phyloP scores from a whole-genome alignment of 306 rosid genomes.

The Trifolium repens region DNA sequence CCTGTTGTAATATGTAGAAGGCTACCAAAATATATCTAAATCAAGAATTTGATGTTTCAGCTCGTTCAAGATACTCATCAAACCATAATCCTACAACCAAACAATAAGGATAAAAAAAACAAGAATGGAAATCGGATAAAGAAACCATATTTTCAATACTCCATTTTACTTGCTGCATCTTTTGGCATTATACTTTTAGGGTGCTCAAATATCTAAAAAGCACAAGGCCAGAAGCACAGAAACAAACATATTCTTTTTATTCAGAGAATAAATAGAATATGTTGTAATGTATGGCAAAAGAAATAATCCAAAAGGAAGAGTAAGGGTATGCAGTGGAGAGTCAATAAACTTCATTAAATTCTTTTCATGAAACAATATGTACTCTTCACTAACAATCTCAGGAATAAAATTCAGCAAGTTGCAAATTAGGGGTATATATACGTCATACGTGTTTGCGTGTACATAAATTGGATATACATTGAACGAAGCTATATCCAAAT shows the following conservation, averaged over 20 bases:
- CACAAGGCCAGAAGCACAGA: too few relatives aligned
- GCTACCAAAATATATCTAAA: constrained; percentile 18
- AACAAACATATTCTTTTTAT: too few relatives aligned
- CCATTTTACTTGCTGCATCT: not conserved
- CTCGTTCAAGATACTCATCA: constrained; percentile 10
- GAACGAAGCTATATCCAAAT: not conserved
- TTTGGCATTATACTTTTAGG: constrained; percentile 20
- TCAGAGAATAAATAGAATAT: not conserved
- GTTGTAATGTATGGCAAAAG: not conserved
- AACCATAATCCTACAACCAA: not conserved
- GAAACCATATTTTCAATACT: not conserved
- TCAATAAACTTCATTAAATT: constrained; percentile 17
- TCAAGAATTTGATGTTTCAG: constrained; percentile 20
- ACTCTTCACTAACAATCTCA: constrained; percentile 2
- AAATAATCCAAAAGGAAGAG: constrained; percentile 18
- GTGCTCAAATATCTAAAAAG: not conserved
- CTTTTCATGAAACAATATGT: constrained; percentile 1
- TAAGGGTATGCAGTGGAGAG: not conserved
- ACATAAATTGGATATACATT: not conserved
- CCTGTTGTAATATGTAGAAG: constrained; percentile 25
- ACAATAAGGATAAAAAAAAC: not conserved
- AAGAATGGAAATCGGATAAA: not conserved
- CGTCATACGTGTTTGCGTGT: not conserved
- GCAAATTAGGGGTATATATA: not conserved
- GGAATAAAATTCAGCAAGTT: constrained; percentile 25